phyloP scores from a whole-genome alignment of 2,329 filamentous ascomycete species.

The Hypomyces perniciosus region DNA sequence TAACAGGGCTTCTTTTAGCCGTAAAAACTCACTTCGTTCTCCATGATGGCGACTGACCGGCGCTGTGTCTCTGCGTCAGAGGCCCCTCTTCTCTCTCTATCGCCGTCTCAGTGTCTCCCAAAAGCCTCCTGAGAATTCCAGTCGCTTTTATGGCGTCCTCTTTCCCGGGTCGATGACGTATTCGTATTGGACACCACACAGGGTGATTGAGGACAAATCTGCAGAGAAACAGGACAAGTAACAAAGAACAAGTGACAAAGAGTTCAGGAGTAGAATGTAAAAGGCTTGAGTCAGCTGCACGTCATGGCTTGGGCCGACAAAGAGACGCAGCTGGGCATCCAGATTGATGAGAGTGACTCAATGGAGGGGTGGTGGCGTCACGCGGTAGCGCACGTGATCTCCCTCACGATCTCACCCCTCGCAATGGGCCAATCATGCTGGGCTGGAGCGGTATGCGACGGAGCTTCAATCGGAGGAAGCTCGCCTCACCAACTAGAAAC shows the following conservation, averaged over 20 bases:
- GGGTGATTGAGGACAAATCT: not conserved
- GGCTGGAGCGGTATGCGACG: no score
- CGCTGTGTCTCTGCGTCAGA: not conserved
- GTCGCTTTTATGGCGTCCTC: no score
- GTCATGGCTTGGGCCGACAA: constrained; percentile 12
- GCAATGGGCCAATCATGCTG: no score
- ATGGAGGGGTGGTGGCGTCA: constrained; percentile 1
- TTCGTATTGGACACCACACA: no score
- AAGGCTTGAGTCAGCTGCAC: constrained; percentile 10
- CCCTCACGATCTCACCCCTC: no score
- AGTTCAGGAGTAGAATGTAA: not conserved
- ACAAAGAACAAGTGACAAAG: not conserved
- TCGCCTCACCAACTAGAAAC: no score
- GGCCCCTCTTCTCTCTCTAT: not conserved
- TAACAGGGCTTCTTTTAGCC: not conserved
- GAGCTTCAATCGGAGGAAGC: no score
- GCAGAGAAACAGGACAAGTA: not conserved
- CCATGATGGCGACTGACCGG: constrained; percentile 15
- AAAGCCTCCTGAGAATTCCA: no score
- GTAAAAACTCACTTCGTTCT: constrained; percentile 16
- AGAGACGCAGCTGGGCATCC: not conserved
- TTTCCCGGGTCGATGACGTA: no score
- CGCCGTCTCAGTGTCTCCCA: not conserved
- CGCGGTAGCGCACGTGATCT: not conserved
- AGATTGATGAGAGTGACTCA: not conserved